Percentiles rank a stretch among this genome's conserved stretches.
phyloP scores from a whole-genome alignment of 2,329 filamentous ascomycete species.

The Colletotrichum truncatum region DNA sequence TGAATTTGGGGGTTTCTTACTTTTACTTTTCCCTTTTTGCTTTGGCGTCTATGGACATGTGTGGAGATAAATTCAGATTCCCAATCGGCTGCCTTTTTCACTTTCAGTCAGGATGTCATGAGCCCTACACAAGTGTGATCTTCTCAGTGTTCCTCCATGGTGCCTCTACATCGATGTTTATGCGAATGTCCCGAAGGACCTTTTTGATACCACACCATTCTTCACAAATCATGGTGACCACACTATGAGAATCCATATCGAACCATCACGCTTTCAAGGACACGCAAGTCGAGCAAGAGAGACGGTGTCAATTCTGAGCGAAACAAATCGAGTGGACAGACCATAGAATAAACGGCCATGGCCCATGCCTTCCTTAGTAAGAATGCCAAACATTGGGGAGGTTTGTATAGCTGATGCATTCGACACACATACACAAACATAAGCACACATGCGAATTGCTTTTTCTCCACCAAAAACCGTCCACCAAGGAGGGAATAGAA shows the following conservation, averaged over 20 bases:
- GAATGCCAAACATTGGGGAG: background rate
- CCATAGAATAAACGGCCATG: too few relatives aligned
- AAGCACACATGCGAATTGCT: background rate
- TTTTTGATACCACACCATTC: too few relatives aligned
- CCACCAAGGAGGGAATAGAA: too few relatives aligned
- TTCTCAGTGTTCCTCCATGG: too few relatives aligned
- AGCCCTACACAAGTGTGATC: background rate
- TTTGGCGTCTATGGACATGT: conserved; percentile 25
- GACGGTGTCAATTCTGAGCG: background rate
- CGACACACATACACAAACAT: background rate
- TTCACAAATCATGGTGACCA: too few relatives aligned
- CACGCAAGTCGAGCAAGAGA: too few relatives aligned
- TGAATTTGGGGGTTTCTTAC: conserved; percentile 3
- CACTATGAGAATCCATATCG: too few relatives aligned
- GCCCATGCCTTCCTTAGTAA: background rate
- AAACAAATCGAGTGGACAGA: too few relatives aligned
- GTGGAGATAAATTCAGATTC: conserved; percentile 30
- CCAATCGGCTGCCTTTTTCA: conserved; percentile 15
- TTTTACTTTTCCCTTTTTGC: conserved; percentile 25
- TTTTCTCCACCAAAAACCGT: background rate
- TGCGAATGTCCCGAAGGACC: too few relatives aligned
- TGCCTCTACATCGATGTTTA: too few relatives aligned
- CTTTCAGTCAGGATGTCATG: background rate
- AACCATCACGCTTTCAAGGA: too few relatives aligned
- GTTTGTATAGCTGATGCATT: too few relatives aligned